These are phyloP conservation scores for Calophaca sinica DNA, from an alignment of 306 rosid species.

Conservation along the genomic window DNA sequence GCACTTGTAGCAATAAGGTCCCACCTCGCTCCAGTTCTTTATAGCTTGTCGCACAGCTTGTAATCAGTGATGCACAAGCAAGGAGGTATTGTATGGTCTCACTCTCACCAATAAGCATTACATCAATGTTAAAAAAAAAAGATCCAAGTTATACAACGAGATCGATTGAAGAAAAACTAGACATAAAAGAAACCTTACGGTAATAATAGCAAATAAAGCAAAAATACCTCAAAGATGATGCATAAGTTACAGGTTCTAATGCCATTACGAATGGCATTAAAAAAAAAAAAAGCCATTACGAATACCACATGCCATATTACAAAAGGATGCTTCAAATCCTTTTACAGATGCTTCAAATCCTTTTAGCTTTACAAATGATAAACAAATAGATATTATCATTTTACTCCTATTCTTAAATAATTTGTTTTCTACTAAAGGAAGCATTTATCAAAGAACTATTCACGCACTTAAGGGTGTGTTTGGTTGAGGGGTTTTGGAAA, in stretches of 20 bases:
- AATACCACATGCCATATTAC: no score
- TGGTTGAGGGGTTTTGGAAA: no score
- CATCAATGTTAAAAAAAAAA: neutral
- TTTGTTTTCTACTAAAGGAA: conserved; percentile 17
- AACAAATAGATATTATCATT: neutral
- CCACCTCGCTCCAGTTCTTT: no score
- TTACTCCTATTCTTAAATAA: neutral
- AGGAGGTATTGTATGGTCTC: neutral
- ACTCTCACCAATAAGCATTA: conserved; percentile 18
- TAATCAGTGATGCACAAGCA: no score
- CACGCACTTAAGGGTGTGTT: no score
- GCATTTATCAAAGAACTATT: conserved; percentile 25
- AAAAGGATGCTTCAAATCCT: no score
- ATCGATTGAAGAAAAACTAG: conserved; percentile 22
- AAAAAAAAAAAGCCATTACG: no score
- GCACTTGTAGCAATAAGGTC: no score
- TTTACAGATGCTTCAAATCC: no score
- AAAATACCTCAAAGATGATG: neutral
- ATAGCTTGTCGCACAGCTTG: no score
- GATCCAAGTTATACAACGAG: neutral
- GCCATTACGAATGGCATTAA: no score
- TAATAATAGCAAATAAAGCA: neutral
- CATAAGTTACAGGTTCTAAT: no score
- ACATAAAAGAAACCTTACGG: conserved; percentile 7
- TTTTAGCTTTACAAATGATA: neutral